Evolutionary conservation across 495 filamentous ascomycete species (phyloP).

Genomic region (Darksidea phi): DNA sequence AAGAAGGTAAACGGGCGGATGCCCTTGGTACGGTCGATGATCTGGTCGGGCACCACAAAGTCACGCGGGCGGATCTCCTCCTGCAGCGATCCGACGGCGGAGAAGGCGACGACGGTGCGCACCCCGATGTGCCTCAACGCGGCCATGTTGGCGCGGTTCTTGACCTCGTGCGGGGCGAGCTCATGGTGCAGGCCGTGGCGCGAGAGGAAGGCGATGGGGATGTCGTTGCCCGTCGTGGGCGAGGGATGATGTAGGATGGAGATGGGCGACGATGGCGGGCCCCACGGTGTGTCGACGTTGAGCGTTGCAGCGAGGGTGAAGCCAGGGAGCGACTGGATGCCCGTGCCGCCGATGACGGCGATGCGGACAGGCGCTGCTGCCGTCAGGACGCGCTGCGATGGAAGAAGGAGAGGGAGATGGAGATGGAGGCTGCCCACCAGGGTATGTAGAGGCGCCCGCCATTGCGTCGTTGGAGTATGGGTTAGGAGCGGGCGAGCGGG

Average conservation of each 20-base stretch:
- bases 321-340: conserved; percentile 67
- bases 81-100: conserved; percentile 87
- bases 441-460: conserved; percentile 33
- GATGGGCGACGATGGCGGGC: conserved; percentile 84
- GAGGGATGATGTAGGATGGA: conserved; percentile 78
- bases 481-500: background rate
- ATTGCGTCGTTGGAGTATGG: conserved; percentile 20
- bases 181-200: conserved; percentile 88
- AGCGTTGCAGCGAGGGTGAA: conserved; percentile 80
- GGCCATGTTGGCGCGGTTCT: conserved; percentile 89
- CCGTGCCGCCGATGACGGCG: conserved; percentile 95
- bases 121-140: conserved; percentile 88
- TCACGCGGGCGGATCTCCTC: conserved; percentile 92
- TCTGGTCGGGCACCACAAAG: conserved; percentile 92
- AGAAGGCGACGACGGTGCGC: conserved; percentile 86
- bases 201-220: conserved; percentile 88
- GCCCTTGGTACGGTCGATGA: conserved; percentile 97
- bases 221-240: conserved; percentile 53
- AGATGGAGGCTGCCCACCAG: conserved; percentile 16
- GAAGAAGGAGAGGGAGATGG: background rate
- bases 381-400: background rate
- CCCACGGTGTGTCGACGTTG: conserved; percentile 81
- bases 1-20: conserved; percentile 86
- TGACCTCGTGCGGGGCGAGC: conserved; percentile 87
- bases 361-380: conserved; percentile 74